Percentiles rank a stretch among this genome's conserved stretches.
Evolutionary conservation across 2,329 filamentous ascomycete species (phyloP).

Genomic region (Claviceps quebecensis): DNA sequence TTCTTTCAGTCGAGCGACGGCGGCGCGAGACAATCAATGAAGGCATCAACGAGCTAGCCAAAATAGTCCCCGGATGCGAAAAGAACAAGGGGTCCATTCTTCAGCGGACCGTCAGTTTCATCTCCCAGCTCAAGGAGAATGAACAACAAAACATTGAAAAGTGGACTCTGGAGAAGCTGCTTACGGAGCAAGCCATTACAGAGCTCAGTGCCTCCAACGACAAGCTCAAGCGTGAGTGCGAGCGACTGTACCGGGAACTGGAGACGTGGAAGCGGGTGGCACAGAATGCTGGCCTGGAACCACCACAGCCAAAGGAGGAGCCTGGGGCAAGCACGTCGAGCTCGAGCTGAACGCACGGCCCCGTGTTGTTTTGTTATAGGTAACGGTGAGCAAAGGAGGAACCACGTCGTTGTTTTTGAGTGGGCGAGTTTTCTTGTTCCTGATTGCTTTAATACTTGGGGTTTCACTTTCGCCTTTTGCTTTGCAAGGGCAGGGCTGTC

Average conservation of each 20-base stretch:
- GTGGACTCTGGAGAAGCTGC: slow-evolving; percentile 80
- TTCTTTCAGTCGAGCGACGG: slow-evolving; percentile 67
- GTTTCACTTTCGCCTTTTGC: not conserved
- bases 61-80: slow-evolving; percentile 93
- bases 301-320: slow-evolving; percentile 26
- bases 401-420: not conserved
- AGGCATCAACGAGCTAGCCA: slow-evolving; percentile 93
- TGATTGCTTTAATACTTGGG: not conserved
- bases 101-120: slow-evolving; percentile 85
- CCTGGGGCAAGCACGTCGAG: slow-evolving; percentile 13
- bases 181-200: slow-evolving; percentile 77
- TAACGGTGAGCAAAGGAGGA: too few species aligned
- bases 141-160: slow-evolving; percentile 90
- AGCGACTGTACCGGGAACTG: slow-evolving; percentile 62
- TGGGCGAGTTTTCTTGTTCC: not conserved
- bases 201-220: slow-evolving; percentile 81
- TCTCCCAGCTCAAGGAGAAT: slow-evolving; percentile 86
- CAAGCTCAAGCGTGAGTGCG: slow-evolving; percentile 69
- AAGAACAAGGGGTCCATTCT: slow-evolving; percentile 98
- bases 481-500: not conserved
- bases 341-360: slow-evolving; percentile 17
- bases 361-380: too few species aligned
- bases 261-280: slow-evolving; percentile 65
- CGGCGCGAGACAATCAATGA: slow-evolving; percentile 97
- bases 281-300: slow-evolving; percentile 42